These are phyloP conservation scores for Crotalaria pallida DNA, from an alignment of 306 rosid species.

Conservation along the genomic window DNA sequence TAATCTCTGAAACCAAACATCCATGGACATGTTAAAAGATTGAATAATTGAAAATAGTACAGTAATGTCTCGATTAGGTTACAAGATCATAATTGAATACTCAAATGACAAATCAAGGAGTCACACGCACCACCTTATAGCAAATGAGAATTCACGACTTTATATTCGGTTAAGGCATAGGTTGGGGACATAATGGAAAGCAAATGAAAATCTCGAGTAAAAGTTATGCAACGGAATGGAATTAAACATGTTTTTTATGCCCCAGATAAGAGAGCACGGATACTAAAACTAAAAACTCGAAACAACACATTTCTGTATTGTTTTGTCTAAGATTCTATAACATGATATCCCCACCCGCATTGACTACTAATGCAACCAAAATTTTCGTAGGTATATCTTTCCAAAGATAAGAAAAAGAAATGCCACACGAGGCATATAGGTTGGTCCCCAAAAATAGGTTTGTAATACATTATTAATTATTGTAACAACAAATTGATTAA, in stretches of 20 bases:
- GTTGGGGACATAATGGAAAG: conserved; percentile 4
- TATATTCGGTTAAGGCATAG: conserved; percentile 3
- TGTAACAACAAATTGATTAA: conserved; percentile 1
- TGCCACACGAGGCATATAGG: conserved; percentile 16
- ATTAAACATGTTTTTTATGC: neutral
- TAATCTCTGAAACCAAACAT: too few relatives aligned
- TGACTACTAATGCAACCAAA: conserved; percentile 14
- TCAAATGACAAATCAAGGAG: neutral
- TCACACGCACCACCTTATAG: neutral
- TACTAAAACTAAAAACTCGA: neutral
- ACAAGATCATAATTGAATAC: conserved; percentile 1
- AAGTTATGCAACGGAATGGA: neutral
- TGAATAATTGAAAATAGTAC: too few relatives aligned
- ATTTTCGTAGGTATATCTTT: conserved; percentile 21
- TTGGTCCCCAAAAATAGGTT: conserved; percentile 19
- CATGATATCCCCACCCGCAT: neutral
- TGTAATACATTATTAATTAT: conserved; percentile 8
- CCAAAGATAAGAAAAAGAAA: conserved; percentile 12
- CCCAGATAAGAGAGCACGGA: neutral
- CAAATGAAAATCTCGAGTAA: neutral
- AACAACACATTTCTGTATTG: neutral
- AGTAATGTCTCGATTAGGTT: neutral
- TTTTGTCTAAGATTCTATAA: conserved; percentile 6
- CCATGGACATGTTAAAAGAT: too few relatives aligned
- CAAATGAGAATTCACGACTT: neutral